phyloP scores from a whole-genome alignment of 2,329 filamentous ascomycete species.

The Ophiocordyceps sinensis region DNA sequence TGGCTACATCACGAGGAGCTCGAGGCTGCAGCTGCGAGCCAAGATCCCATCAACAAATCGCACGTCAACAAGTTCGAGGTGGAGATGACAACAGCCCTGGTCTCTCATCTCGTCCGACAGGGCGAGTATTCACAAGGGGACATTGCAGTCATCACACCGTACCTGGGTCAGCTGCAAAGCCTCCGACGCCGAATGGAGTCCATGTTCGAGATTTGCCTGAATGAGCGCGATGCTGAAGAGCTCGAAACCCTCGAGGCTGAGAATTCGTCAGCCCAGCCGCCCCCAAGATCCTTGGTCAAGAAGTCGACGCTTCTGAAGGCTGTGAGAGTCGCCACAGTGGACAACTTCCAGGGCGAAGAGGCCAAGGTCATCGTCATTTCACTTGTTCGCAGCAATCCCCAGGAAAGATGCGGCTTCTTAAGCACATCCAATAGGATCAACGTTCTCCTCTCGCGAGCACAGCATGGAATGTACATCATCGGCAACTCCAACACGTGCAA shows the following conservation, averaged over 20 bases:
- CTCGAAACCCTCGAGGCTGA: conserved; percentile 25
- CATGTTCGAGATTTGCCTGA: conserved; percentile 46
- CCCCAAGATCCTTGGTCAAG: conserved; percentile 4
- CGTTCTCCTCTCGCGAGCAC: conserved; percentile 50
- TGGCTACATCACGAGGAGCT: conserved; percentile 45
- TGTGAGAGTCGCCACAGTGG: conserved; percentile 48
- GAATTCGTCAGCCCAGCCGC: background rate
- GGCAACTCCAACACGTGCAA: conserved; percentile 47
- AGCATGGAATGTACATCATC: conserved; percentile 58
- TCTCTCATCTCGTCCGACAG: conserved; percentile 51
- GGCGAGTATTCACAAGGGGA: conserved; percentile 43
- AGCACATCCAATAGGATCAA: conserved; percentile 53
- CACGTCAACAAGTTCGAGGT: conserved; percentile 46
- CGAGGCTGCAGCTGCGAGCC: conserved; percentile 21
- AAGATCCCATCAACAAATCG: conserved; percentile 25
- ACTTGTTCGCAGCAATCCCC: conserved; percentile 52
- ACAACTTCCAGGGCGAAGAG: conserved; percentile 70
- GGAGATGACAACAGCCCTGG: conserved; percentile 45
- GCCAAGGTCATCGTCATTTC: conserved; percentile 57
- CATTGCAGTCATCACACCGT: conserved; percentile 58
- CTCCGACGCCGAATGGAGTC: conserved; percentile 29
- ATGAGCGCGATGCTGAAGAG: conserved; percentile 45
- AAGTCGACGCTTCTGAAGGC: conserved; percentile 27
- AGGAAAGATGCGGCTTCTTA: conserved; percentile 48
- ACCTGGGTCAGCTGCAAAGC: conserved; percentile 40